Base-by-base conservation (phyloP, 192 early-diverging fungal genomes). In the Backusella luteola region DNA sequence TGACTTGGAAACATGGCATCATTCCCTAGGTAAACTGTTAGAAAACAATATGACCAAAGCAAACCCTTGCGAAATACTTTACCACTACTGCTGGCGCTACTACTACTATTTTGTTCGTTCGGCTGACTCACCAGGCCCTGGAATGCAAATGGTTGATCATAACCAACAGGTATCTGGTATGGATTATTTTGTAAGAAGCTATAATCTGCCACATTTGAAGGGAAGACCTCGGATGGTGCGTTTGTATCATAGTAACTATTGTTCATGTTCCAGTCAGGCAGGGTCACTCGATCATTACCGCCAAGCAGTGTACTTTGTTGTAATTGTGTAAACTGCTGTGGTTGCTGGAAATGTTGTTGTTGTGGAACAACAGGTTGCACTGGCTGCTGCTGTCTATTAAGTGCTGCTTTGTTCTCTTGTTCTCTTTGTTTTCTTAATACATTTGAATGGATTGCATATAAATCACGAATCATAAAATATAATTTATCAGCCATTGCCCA, bases 401-500 rank as follows among this genome's bases (percentile, higher is more conserved):
- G 17, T 32, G 4, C 66, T 21, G 0, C 3, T 32, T 26, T 6
- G 2, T n/a, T 29, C 0, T 39, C 17, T 36, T 26, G 34, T 19
- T 38, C 36, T 42, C 26, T 35, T 49, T 68, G 67, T 19, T 7
- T 23, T 34, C 44, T 9, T 17, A 71, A 5, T 21, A 67, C 68
- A 72, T 76, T 75, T 26, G n/a, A 66, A 67, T 88, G 85, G 19
- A 88, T 84, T 2, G 85, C 80, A 66, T 85, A 88, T 26, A 88
- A 76, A 76, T 87, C 86, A 15, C 86, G 84, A 19, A 85, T 84
- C 69, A 87, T 87, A 49, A 85, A 85, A 66, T 82, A 87, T 15
- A 87, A 80, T 67, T 86, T 89, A 39, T 83, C 84, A 6, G 86
- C 84, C 76, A 86, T 89, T 4, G 84, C 83, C 88, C 88, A 89